These are phyloP conservation scores for Parmelia sp. DNA, from an alignment of 495 filamentous ascomycete species.

Conservation along the genomic window DNA sequence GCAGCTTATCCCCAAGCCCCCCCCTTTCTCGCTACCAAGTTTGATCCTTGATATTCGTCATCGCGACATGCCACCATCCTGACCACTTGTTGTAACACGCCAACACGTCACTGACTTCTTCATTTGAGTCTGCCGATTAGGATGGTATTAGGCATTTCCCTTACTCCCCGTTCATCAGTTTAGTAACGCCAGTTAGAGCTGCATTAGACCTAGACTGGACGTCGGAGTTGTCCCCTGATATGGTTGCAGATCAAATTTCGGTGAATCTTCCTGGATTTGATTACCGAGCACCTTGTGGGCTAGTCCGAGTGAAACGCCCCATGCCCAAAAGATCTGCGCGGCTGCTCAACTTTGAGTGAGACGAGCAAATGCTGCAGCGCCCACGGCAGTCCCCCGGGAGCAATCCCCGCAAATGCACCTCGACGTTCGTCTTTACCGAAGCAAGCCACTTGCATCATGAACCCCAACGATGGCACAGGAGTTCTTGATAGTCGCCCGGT, in stretches of 20 bases:
- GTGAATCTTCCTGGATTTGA: conserved; percentile 1
- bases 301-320: conserved; percentile 5
- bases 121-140: neutral
- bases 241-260: conserved; percentile 3
- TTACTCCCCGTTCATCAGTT: neutral
- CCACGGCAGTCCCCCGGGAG: neutral
- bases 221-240: conserved; percentile 7
- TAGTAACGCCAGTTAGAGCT: conserved; percentile 1
- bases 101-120: conserved; percentile 8
- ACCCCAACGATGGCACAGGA: neutral
- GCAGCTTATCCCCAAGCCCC: neutral
- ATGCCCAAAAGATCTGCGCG: conserved; percentile 12
- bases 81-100: conserved; percentile 8
- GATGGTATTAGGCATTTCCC: neutral
- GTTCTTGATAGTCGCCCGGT: neutral
- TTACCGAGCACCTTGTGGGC: neutral
- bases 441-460: conserved; percentile 16
- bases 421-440: neutral
- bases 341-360: conserved; percentile 3
- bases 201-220: neutral
- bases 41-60: conserved; percentile 6
- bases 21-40: neutral
- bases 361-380: neutral
- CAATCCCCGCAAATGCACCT: neutral
- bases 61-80: neutral